These are phyloP conservation scores for Ophiocordyceps camponoti-saundersi DNA, from an alignment of 2,329 filamentous ascomycete genomes.

Conservation along the genomic window DNA sequence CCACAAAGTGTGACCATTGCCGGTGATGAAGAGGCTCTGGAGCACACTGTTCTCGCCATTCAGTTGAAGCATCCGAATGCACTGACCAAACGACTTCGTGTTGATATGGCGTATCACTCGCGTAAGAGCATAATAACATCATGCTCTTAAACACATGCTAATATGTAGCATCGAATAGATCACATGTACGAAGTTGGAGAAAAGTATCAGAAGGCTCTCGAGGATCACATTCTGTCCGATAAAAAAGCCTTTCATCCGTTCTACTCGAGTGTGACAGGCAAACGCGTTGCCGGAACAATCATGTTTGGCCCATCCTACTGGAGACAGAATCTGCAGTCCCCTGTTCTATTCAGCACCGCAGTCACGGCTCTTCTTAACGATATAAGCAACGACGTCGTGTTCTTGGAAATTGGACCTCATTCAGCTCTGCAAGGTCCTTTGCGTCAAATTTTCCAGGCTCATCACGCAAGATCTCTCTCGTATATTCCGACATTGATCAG, in stretches of 20 bases:
- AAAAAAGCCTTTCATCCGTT: neutral
- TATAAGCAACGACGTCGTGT: slow-evolving; percentile 1
- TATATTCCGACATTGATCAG: slow-evolving; percentile 7
- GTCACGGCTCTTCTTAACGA: slow-evolving; percentile 2
- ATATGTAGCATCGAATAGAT: slow-evolving; percentile 5
- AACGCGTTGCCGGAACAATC: neutral
- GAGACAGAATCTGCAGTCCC: slow-evolving; percentile 3
- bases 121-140: slow-evolving; percentile 20
- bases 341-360: slow-evolving; percentile 5
- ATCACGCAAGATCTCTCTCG: slow-evolving; percentile 1
- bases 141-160: slow-evolving; percentile 9
- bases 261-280: slow-evolving; percentile 1
- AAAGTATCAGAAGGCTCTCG: neutral
- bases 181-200: slow-evolving; percentile 3
- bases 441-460: slow-evolving; percentile 6
- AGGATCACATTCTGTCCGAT: neutral
- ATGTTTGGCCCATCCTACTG: slow-evolving; percentile 3
- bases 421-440: slow-evolving; percentile 10
- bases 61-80: slow-evolving; percentile 16
- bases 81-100: slow-evolving; percentile 23
- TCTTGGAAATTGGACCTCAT: slow-evolving; percentile 12
- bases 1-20: slow-evolving; percentile 24
- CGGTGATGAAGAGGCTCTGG: slow-evolving; percentile 10
- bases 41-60: slow-evolving; percentile 7
- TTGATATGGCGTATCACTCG: slow-evolving; percentile 30